Percentiles rank a stretch among this genome's conserved stretches.
phyloP scores from a whole-genome alignment of 1,139 yeast genomes.

The Arxiozyma bovina region DNA sequence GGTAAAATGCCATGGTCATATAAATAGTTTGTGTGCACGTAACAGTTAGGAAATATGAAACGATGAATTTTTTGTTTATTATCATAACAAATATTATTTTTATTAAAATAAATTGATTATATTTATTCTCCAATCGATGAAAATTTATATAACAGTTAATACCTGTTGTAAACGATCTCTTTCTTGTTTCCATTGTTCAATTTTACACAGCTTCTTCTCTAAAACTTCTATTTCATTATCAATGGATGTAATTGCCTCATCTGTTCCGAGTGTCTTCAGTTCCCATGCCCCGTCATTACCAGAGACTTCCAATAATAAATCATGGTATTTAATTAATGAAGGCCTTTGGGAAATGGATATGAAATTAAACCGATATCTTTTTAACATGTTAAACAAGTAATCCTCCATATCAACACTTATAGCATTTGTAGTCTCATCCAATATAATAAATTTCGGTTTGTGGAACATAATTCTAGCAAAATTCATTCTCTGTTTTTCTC shows the following conservation, averaged over 20 bases:
- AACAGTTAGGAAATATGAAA: not conserved
- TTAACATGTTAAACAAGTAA: conserved; percentile 68
- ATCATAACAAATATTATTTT: not conserved
- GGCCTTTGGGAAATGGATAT: conserved; percentile 85
- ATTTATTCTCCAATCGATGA: not conserved
- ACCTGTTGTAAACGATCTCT: conserved; percentile 32
- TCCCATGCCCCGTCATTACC: conserved; percentile 43
- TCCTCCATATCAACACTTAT: conserved; percentile 90
- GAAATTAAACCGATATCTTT: conserved; percentile 61
- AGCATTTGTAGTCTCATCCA: conserved; percentile 92
- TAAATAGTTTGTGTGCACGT: not conserved
- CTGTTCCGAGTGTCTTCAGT: conserved; percentile 44
- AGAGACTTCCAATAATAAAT: conserved; percentile 56
- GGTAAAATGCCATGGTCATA: conserved; percentile 28
- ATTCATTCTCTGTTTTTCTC: conserved; percentile 87
- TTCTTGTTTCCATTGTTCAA: conserved; percentile 45
- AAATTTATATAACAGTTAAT: conserved; percentile 15
- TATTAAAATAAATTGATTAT: not conserved
- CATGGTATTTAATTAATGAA: conserved; percentile 77
- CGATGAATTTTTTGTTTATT: not conserved
- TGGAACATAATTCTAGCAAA: conserved; percentile 83
- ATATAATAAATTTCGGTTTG: conserved; percentile 69
- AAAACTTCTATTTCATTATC: conserved; percentile 61
- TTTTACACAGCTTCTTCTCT: conserved; percentile 45
- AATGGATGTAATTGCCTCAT: conserved; percentile 50